These are phyloP conservation scores for Taphrina sp. DNA, from an alignment of 1,139 yeast species.

Conservation along the genomic window DNA sequence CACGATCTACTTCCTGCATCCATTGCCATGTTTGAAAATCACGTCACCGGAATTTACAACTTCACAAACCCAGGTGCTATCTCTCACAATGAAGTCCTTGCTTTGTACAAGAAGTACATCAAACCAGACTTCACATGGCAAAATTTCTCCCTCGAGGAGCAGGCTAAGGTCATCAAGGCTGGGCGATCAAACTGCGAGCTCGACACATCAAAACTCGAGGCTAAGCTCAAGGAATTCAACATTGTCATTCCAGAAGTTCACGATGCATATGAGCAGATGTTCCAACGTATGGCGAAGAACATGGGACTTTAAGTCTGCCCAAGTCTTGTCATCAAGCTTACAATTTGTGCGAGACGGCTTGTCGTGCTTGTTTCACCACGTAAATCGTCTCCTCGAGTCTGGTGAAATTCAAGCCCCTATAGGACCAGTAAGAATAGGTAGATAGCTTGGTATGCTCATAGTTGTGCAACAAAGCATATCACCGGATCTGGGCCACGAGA, in stretches of 20 bases:
- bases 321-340: too few relatives aligned
- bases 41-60: conserved; percentile 31
- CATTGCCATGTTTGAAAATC: conserved; percentile 17
- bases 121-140: conserved; percentile 31
- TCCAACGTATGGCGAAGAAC: conserved; percentile 25
- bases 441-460: too few relatives aligned
- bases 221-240: conserved; percentile 42
- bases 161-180: conserved; percentile 33
- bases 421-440: too few relatives aligned
- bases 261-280: conserved; percentile 21
- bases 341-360: too few relatives aligned
- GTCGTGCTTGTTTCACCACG: too few relatives aligned
- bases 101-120: conserved; percentile 31
- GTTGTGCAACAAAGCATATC: too few relatives aligned
- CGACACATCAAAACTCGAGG: conserved; percentile 47
- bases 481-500: too few relatives aligned
- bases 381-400: too few relatives aligned
- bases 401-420: too few relatives aligned
- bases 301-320: conserved; percentile 1
- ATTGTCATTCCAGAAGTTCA: conserved; percentile 27
- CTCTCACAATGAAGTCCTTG: conserved; percentile 30
- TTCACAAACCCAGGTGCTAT: conserved; percentile 32
- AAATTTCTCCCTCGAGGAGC: conserved; percentile 32
- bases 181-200: conserved; percentile 33
- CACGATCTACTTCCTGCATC: conserved; percentile 29